A percentile compares a stretch with the other conserved stretches of the same genome.
These are phyloP conservation scores for Dactylellina drechsleri DNA, from an alignment of 2,329 filamentous ascomycete species.

Conservation along the genomic window DNA sequence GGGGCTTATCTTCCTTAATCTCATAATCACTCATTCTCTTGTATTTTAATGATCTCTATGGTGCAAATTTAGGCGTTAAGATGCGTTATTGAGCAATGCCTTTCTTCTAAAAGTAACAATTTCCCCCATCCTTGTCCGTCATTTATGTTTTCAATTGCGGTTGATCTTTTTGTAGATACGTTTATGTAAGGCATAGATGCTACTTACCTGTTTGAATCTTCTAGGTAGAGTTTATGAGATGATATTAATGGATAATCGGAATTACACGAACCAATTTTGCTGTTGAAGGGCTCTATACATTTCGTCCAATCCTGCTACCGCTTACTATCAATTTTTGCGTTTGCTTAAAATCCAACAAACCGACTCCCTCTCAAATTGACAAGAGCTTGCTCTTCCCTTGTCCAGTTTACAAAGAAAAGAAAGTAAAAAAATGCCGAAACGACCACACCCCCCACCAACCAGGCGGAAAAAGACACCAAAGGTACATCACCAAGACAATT, in stretches of 20 bases:
- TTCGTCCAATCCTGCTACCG: not conserved
- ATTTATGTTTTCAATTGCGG: not conserved
- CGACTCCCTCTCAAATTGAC: not conserved
- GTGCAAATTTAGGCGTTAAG: constrained; percentile 25
- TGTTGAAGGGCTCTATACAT: not conserved
- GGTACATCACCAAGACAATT: constrained; percentile 21
- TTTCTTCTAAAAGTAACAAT: not conserved
- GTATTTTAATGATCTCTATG: constrained; percentile 62
- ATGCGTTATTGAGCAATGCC: constrained; percentile 26
- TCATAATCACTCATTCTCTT: constrained; percentile 63
- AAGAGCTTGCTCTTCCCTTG: not conserved
- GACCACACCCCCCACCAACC: constrained; percentile 36
- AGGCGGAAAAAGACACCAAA: constrained; percentile 49
- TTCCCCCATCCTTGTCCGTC: not conserved
- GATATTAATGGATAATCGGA: constrained; percentile 1
- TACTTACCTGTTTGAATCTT: not conserved
- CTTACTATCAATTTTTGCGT: constrained; percentile 15
- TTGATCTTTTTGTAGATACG: not conserved
- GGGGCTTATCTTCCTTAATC: constrained; percentile 55
- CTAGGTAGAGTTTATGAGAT: constrained; percentile 13
- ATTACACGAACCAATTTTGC: not conserved
- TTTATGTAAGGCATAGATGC: not conserved
- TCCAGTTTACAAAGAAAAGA: not conserved
- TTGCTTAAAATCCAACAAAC: constrained; percentile 44
- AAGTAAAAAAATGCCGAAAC: constrained; percentile 45